Percentiles rank a stretch among this genome's conserved stretches.
Evolutionary conservation across 257 asterid species (phyloP).

Genomic region (Leonotis leonurus): DNA sequence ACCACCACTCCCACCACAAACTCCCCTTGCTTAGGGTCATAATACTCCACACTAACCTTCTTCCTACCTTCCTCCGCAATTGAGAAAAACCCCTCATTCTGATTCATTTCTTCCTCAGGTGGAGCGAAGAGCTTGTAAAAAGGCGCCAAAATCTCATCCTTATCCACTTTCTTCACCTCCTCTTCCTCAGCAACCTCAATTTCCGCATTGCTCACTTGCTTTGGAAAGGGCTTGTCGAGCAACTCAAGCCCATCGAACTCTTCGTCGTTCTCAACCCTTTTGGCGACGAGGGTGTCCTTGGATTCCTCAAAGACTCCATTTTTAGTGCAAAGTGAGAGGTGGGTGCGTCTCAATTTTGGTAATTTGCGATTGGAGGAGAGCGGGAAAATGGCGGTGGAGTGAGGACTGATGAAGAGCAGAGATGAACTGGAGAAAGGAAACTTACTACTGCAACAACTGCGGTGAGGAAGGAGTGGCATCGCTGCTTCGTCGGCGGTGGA

Average conservation of each 20-base stretch:
- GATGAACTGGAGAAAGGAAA: constrained; percentile 27
- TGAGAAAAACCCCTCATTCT: constrained; percentile 14
- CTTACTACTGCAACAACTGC: constrained; percentile 23
- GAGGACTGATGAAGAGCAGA: constrained; percentile 17
- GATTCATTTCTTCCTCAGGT: constrained; percentile 31
- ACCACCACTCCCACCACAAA: constrained; percentile 90
- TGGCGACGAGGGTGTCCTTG: constrained; percentile 30
- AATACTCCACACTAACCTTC: constrained; percentile 60
- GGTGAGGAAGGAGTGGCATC: constrained; percentile 46
- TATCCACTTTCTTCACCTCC: constrained; percentile 28
- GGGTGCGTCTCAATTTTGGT: constrained; percentile 30
- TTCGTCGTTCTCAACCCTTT: constrained; percentile 33
- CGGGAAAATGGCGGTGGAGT: constrained; percentile 14
- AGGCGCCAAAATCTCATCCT: constrained; percentile 64
- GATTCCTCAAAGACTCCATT: constrained; percentile 49
- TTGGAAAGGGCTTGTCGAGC: constrained; percentile 65
- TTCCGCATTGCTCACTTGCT: constrained; percentile 24
- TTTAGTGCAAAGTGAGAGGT: constrained; percentile 43
- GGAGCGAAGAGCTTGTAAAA: constrained; percentile 67
- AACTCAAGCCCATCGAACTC: constrained; percentile 63
- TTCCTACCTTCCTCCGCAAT: constrained; percentile 23
- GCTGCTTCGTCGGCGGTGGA: constrained; percentile 32
- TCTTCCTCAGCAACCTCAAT: constrained; percentile 31
- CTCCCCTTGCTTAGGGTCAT: constrained; percentile 81
- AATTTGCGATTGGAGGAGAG: constrained; percentile 18